Base-by-base conservation (phyloP, 2,329 filamentous ascomycete genomes). In the Westerdykella ornata region DNA sequence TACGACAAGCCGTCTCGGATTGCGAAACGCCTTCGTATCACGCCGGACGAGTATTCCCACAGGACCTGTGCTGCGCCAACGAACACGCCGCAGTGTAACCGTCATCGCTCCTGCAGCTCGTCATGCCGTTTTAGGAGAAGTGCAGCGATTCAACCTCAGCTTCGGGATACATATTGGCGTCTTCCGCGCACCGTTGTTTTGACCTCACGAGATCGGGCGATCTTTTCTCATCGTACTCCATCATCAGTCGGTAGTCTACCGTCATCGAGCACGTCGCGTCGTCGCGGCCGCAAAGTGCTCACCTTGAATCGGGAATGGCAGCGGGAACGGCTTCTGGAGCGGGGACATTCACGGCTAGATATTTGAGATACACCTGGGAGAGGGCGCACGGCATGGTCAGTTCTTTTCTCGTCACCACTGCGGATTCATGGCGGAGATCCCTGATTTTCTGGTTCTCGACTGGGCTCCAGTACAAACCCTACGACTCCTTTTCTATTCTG, bases 11-110 rank as follows among this genome's bases (percentile, higher is more conserved):
- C 30, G 46, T 53, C 39, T 47, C 52, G 51, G 41, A 41, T 39
- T 43, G 45, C 48, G 47, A 53, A 56, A 52, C 54, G 51, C 52
- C 49, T 37, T 29, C 35, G 60, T 62, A 41, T 26, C 37, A 61
- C 54, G 37, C 50, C 49, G 45, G 45, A 50, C 43, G 45, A 54
- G 48, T 51, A 35, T 42, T 48, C 32, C 48, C 49, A 49, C 37
- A 47, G 44, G 46, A 44, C 46, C 50, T 50, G 44, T 48, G 37
- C 54, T 41, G 41, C 50, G 49, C 46, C 22, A 26, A 11, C 22
- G 12, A 26, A 26, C 22, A 26, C 22, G 22, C 22, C 22, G 22
- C 22, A 26, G 22, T 26, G 22, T 26, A 26, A 26, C 13, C 26
- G 28, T 39, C 42, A 41, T 39, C 46, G 28, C 18, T 35, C 34